A percentile compares a stretch with the other conserved stretches of the same genome.
These are phyloP conservation scores for Kalmusia sp. DNA, from an alignment of 2,329 filamentous ascomycete genomes.

Conservation along the genomic window DNA sequence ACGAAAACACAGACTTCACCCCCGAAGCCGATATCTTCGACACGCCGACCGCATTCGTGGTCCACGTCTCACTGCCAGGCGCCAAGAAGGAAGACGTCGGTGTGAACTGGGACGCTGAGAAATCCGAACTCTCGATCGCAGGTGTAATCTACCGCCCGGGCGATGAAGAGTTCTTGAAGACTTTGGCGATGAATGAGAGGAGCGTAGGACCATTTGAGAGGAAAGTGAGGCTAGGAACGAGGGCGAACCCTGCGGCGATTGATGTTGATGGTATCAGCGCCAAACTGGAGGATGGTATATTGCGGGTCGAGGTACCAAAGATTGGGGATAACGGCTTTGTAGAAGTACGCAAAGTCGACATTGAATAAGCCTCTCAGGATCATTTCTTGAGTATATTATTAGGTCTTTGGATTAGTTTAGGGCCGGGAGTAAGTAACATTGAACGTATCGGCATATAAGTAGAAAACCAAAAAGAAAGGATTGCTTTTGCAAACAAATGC, in stretches of 20 bases:
- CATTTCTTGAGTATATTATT: no score
- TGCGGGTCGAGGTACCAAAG: slow-evolving; percentile 81
- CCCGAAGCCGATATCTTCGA: slow-evolving; percentile 81
- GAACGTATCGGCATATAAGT: no score
- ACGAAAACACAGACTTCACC: slow-evolving; percentile 54
- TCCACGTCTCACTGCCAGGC: slow-evolving; percentile 78
- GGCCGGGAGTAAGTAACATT: no score
- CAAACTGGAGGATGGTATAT: slow-evolving; percentile 78
- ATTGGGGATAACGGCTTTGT: slow-evolving; percentile 68
- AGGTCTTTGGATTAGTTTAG: no score
- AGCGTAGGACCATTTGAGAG: slow-evolving; percentile 78
- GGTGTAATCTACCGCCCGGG: slow-evolving; percentile 77
- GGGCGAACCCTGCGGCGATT: slow-evolving; percentile 65
- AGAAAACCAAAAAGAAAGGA: no score
- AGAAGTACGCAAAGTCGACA: slow-evolving; percentile 60
- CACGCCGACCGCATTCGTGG: slow-evolving; percentile 65
- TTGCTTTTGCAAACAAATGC: no score
- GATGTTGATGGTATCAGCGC: slow-evolving; percentile 73
- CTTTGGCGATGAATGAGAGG: slow-evolving; percentile 69
- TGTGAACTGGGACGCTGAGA: slow-evolving; percentile 77
- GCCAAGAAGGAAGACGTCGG: slow-evolving; percentile 80
- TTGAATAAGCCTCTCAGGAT: slow-evolving; percentile 43
- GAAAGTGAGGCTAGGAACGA: slow-evolving; percentile 66
- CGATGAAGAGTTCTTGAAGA: slow-evolving; percentile 70
- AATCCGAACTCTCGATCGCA: slow-evolving; percentile 68